Conservation (phyloP, 140 eudicot species). For the Anethum foeniculum region DNA sequence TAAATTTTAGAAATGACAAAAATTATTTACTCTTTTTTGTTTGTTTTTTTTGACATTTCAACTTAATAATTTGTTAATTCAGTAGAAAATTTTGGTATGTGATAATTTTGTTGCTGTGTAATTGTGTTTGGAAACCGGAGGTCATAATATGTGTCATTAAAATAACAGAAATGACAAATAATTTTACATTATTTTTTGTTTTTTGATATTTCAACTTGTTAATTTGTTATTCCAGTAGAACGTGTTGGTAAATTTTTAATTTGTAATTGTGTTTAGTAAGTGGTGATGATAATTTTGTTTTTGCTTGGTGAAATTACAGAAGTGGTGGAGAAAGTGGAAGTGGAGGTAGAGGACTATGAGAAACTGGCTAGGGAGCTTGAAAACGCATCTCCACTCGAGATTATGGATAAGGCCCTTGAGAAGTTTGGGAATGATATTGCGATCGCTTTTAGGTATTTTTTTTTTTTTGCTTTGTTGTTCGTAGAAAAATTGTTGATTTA, state of each 20-base stretch:
- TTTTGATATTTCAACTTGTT: background rate
- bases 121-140: background rate
- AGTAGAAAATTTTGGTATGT: background rate
- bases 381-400: slow-evolving; percentile 83
- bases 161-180: background rate
- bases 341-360: slow-evolving; percentile 65
- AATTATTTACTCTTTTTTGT: background rate
- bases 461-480: background rate
- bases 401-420: slow-evolving; percentile 85
- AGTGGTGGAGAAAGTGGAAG: slow-evolving; percentile 54
- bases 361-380: slow-evolving; percentile 58
- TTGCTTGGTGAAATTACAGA: slow-evolving; percentile 31
- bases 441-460: slow-evolving; percentile 85
- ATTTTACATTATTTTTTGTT: too few relatives aligned
- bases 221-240: background rate
- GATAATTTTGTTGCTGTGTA: background rate
- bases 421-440: slow-evolving; percentile 88
- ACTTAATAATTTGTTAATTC: background rate
- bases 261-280: background rate
- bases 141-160: background rate
- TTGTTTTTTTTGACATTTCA: too few relatives aligned
- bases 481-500: background rate
- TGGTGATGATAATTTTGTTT: background rate
- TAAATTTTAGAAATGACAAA: background rate
- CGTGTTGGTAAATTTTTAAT: background rate